Base-by-base conservation (phyloP, 163 green algal species). In the Scenedesmus sp. region DNA sequence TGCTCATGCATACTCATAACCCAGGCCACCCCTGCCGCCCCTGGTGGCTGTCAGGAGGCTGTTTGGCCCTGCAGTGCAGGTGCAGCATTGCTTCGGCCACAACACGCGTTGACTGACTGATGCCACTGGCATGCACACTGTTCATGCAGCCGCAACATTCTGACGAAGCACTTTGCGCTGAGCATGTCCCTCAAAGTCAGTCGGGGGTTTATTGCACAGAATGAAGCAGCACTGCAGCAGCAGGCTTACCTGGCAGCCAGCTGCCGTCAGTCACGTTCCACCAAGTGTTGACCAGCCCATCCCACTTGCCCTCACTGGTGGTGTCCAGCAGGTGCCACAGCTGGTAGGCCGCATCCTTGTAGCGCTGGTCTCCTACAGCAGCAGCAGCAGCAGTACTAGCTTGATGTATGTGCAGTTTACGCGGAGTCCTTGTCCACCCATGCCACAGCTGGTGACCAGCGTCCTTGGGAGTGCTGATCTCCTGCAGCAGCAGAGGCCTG, bases 331-430 rank as follows among this genome's bases (percentile, higher is more conserved):
- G 37, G 18, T 46, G 37, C 73, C 73, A 83, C 37, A 83, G 37
- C 73, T n/a, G 73, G 73, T 83, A 83, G 37, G 73, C 73, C 7
- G 73, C 35, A 49, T 30, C 10, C 73, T 83, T 83, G 73, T 83
- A 83, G 18, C 37, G 37, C 5, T 46, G 37, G 37, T 53, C 40
- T 13, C 73, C 73, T 53, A n/a, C 37, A 53, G 35, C 6, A 12
- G 65, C 65, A 76, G 30, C 65, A 40, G 30, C 65, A 37, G 61
- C 61, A 73, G 61, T 24, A 73, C n/a, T n/a, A n/a, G n/a, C n/a
- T n/a, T n/a, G n/a, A n/a, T n/a, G n/a, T n/a, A n/a, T n/a, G n/a
- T n/a, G n/a, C n/a, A n/a, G n/a, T n/a, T n/a, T n/a, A n/a, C n/a
- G n/a, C n/a, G n/a, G n/a, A n/a, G n/a, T n/a, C n/a, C n/a, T n/a